Evolutionary conservation across 768 basidiomycete genomes (phyloP).

Genomic region (Tricholoma matsutake): DNA sequence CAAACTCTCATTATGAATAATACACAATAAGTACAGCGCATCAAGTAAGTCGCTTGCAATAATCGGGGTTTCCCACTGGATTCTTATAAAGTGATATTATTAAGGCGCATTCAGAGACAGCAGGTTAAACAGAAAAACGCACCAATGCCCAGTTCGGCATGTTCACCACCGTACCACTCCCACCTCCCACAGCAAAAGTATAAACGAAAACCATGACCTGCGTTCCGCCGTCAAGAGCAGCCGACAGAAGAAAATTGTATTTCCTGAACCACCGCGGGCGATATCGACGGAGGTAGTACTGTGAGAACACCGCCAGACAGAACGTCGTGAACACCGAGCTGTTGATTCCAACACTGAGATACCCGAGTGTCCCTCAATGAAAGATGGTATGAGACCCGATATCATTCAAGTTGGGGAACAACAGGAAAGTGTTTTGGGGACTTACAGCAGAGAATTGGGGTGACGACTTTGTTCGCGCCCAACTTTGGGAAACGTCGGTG

Average conservation of each 20-base stretch:
- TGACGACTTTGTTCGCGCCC: slow-evolving; percentile 46
- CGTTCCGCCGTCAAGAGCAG: slow-evolving; percentile 52
- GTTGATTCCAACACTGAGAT: not conserved
- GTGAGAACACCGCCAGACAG: not conserved
- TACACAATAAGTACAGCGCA: not conserved
- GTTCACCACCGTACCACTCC: slow-evolving; percentile 33
- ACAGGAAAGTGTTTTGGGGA: not conserved
- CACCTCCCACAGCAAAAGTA: slow-evolving; percentile 43
- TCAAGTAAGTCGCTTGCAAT: slow-evolving; percentile 13
- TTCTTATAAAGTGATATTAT: slow-evolving; percentile 6
- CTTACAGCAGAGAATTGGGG: slow-evolving; percentile 44
- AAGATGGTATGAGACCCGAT: no score
- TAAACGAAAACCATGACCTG: slow-evolving; percentile 45
- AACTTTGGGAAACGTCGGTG: slow-evolving; percentile 47
- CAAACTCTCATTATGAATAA: no score
- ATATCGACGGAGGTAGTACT: slow-evolving; percentile 20
- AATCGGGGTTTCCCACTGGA: slow-evolving; percentile 12
- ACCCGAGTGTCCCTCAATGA: not conserved
- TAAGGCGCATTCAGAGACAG: not conserved
- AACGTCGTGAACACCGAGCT: slow-evolving; percentile 5
- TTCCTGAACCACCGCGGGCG: slow-evolving; percentile 48
- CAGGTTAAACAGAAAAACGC: slow-evolving; percentile 14
- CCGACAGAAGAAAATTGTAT: slow-evolving; percentile 50
- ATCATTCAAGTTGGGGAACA: no score
- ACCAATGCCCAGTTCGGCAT: slow-evolving; percentile 40